phyloP scores from a whole-genome alignment of 495 filamentous ascomycete genomes.

The Rhizodiscina lignyota region DNA sequence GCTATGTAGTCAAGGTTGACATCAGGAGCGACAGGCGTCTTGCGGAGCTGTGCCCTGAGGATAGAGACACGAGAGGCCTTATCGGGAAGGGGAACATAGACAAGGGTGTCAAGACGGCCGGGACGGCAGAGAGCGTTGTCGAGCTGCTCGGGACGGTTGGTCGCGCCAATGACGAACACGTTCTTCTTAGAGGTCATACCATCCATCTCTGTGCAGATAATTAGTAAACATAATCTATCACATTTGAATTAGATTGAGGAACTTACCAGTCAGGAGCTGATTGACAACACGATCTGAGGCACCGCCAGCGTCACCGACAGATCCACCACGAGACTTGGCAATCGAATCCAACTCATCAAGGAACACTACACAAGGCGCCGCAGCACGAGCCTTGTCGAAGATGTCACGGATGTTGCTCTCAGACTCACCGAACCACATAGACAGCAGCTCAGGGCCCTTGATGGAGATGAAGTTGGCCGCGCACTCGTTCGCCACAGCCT shows the following conservation, averaged over 20 bases:
- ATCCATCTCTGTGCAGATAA: slow-evolving; percentile 62
- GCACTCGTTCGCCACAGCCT: slow-evolving; percentile 98
- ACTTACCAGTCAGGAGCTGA: slow-evolving; percentile 90
- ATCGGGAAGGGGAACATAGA: slow-evolving; percentile 94
- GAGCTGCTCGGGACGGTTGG: slow-evolving; percentile 95
- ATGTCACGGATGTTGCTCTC: slow-evolving; percentile 99
- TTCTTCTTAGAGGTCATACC: slow-evolving; percentile 99
- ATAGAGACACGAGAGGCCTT: slow-evolving; percentile 75
- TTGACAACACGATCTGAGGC: slow-evolving; percentile 99
- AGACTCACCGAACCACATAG: slow-evolving; percentile 99
- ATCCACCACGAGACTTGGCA: slow-evolving; percentile 97
- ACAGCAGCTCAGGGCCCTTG: slow-evolving; percentile 93
- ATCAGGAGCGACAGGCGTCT: slow-evolving; percentile 81
- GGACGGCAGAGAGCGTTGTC: slow-evolving; percentile 96
- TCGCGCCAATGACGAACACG: slow-evolving; percentile 98
- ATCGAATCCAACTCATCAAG: slow-evolving; percentile 97
- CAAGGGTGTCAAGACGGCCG: slow-evolving; percentile 92
- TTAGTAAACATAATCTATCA: slow-evolving; percentile 1
- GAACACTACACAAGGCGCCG: slow-evolving; percentile 97
- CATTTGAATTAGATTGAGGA: slow-evolving; percentile 3
- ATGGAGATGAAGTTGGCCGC: slow-evolving; percentile 98
- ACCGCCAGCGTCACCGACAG: slow-evolving; percentile 90
- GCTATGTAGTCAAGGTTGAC: slow-evolving; percentile 86
- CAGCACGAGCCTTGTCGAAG: slow-evolving; percentile 98
- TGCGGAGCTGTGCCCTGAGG: slow-evolving; percentile 90